These are phyloP conservation scores for Naganishia onofrii DNA, from an alignment of 768 basidiomycete genomes.

Conservation along the genomic window DNA sequence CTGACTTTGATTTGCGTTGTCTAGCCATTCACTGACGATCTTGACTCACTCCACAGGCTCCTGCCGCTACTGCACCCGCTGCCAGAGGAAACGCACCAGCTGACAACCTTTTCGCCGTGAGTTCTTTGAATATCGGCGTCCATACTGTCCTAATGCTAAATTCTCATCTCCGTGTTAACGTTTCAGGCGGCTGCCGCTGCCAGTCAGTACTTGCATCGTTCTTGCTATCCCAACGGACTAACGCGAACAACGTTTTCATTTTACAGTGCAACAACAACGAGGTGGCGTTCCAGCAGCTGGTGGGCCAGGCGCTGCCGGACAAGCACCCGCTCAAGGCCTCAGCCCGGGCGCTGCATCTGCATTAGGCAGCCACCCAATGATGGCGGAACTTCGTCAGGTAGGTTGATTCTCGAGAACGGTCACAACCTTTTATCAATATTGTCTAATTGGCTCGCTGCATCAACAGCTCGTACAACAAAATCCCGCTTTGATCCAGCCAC, in stretches of 20 bases:
- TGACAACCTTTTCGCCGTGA: constrained; percentile 83
- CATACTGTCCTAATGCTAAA: neutral
- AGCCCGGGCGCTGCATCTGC: constrained; percentile 52
- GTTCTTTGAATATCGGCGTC: constrained; percentile 32
- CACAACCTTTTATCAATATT: neutral
- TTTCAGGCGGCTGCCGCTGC: constrained; percentile 51
- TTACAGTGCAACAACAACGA: constrained; percentile 46
- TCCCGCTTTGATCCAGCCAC: constrained; percentile 70
- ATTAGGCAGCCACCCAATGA: constrained; percentile 60
- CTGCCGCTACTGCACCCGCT: constrained; percentile 40
- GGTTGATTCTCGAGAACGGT: constrained; percentile 15
- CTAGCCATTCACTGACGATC: neutral
- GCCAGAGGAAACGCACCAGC: constrained; percentile 51
- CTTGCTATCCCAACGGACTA: neutral
- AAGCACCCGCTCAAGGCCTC: constrained; percentile 35
- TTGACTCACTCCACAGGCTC: constrained; percentile 7
- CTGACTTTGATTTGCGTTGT: no score
- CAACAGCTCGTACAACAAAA: constrained; percentile 66
- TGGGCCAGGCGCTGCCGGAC: constrained; percentile 24
- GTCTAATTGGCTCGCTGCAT: neutral
- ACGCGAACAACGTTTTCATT: neutral
- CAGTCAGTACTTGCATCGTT: constrained; percentile 35
- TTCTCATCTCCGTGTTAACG: neutral
- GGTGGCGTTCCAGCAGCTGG: constrained; percentile 43
- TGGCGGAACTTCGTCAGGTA: constrained; percentile 65